Evolutionary conservation across 1,139 yeast genomes (phyloP).

Genomic region (Blastobotrys malaysiensis): DNA sequence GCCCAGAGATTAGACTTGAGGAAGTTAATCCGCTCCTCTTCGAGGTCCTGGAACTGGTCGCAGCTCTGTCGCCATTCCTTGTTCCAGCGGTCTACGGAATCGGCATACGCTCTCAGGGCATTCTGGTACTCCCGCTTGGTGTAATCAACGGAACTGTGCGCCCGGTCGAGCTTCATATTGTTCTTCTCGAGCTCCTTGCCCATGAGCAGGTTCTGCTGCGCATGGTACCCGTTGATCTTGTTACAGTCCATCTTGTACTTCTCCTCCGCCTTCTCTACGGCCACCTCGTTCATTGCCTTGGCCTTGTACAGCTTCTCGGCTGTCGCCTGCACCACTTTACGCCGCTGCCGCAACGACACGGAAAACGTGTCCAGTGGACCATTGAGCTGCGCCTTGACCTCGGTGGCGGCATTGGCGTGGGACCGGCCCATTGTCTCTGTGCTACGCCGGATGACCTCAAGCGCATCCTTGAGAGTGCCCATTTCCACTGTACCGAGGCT

Average conservation of each 20-base stretch:
- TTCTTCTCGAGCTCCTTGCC: constrained; percentile 72
- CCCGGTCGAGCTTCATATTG: constrained; percentile 55
- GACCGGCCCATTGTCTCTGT: constrained; percentile 47
- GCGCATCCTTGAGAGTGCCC: constrained; percentile 51
- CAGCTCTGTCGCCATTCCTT: constrained; percentile 74
- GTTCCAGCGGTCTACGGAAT: constrained; percentile 66
- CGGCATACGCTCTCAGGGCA: constrained; percentile 54
- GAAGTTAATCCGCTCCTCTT: constrained; percentile 70
- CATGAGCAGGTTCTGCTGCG: constrained; percentile 68
- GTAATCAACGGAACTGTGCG: constrained; percentile 44
- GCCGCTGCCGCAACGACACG: constrained; percentile 39
- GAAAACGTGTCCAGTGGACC: constrained; percentile 42
- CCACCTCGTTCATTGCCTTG: constrained; percentile 35
- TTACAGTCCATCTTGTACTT: constrained; percentile 56
- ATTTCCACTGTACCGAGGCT: constrained; percentile 56
- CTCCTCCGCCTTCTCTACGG: constrained; percentile 42
- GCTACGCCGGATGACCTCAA: constrained; percentile 55
- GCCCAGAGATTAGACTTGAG: constrained; percentile 77
- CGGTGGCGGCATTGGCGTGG: constrained; percentile 44
- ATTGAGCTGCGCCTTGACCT: constrained; percentile 40
- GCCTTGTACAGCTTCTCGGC: constrained; percentile 41
- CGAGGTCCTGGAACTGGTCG: constrained; percentile 66
- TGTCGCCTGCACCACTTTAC: constrained; percentile 43
- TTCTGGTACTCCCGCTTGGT: constrained; percentile 56
- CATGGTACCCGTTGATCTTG: constrained; percentile 51